These are phyloP conservation scores for Acer saccharum DNA, from an alignment of 345 rosid species.

Conservation along the genomic window DNA sequence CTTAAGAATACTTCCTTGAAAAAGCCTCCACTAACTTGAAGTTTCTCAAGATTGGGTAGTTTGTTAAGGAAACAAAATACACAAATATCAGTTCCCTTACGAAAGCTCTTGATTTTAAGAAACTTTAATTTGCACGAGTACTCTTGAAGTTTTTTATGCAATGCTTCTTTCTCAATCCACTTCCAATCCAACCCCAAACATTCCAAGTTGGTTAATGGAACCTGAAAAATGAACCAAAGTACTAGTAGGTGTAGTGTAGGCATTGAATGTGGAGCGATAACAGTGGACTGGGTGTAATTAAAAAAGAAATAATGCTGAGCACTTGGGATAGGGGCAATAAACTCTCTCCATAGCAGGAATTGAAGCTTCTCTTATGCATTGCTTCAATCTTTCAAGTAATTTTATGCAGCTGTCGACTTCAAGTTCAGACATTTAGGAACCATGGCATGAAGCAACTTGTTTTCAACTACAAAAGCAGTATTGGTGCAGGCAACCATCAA, in stretches of 20 bases:
- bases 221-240: constrained; percentile 7
- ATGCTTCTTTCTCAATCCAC: background rate
- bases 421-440: too few relatives aligned
- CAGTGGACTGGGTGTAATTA: too few relatives aligned
- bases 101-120: background rate
- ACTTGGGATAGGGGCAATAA: too few relatives aligned
- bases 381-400: too few relatives aligned
- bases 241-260: background rate
- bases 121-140: background rate
- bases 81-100: background rate
- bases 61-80: background rate
- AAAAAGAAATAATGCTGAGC: too few relatives aligned
- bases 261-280: background rate
- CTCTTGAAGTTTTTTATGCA: background rate
- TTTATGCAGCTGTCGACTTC: too few relatives aligned
- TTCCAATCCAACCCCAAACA: background rate
- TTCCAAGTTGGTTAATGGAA: background rate
- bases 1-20: background rate
- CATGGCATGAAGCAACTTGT: too few relatives aligned
- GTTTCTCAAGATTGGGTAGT: background rate
- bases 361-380: too few relatives aligned
- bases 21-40: background rate
- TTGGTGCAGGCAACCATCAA: too few relatives aligned
- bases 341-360: too few relatives aligned
- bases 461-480: too few relatives aligned